phyloP scores from a whole-genome alignment of 2,329 filamentous ascomycete species.

The Penicillium sp. region DNA sequence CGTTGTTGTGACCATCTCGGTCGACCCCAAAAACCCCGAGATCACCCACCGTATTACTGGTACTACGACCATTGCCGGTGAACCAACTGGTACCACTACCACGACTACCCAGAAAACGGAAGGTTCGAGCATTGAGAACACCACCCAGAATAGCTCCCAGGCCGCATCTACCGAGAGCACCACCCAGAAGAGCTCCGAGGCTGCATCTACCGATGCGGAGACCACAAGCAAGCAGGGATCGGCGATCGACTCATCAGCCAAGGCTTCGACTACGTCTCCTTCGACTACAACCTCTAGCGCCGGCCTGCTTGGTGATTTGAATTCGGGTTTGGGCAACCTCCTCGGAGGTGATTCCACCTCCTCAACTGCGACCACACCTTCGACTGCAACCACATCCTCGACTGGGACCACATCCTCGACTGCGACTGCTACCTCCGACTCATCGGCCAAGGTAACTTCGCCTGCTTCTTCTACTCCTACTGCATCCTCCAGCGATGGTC shows the following conservation, averaged over 20 bases:
- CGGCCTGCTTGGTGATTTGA: neutral
- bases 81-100: slow-evolving; percentile 10
- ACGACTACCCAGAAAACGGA: slow-evolving; percentile 8
- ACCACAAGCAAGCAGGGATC: slow-evolving; percentile 2
- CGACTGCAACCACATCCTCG: neutral
- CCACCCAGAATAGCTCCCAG: neutral
- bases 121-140: neutral
- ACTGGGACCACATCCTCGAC: neutral
- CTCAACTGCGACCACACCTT: neutral
- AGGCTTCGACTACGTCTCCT: slow-evolving; percentile 3
- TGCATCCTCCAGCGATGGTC: slow-evolving; percentile 5
- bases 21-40: slow-evolving; percentile 17
- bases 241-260: neutral
- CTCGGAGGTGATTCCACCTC: neutral
- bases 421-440: neutral
- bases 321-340: neutral
- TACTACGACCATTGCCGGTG: slow-evolving; percentile 16
- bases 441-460: neutral
- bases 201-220: neutral
- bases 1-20: slow-evolving; percentile 21
- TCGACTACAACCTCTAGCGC: neutral
- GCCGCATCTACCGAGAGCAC: neutral
- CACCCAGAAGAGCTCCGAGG: neutral
- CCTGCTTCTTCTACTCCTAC: neutral
- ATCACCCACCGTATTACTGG: slow-evolving; percentile 21